These are phyloP conservation scores for Acidiella bohemica DNA, from an alignment of 495 filamentous ascomycete species.

Conservation along the genomic window DNA sequence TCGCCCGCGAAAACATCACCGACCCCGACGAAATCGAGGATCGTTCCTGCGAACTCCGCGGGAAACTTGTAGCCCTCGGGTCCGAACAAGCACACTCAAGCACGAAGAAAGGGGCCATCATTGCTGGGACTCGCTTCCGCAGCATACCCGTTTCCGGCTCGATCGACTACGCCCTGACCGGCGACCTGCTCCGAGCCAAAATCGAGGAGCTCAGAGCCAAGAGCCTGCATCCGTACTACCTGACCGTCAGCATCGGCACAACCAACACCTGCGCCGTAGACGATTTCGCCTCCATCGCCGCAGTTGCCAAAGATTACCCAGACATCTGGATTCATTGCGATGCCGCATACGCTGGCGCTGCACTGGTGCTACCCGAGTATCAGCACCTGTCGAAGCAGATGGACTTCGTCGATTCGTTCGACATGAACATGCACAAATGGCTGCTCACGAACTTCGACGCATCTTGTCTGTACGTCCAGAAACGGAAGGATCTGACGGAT, in stretches of 20 bases:
- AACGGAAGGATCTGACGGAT: constrained; percentile 58
- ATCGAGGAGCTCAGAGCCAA: constrained; percentile 48
- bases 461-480: constrained; percentile 64
- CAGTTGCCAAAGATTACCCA: constrained; percentile 47
- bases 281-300: constrained; percentile 57
- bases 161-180: constrained; percentile 61
- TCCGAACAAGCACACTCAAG: constrained; percentile 69
- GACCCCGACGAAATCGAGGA: constrained; percentile 48
- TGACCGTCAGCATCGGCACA: constrained; percentile 75
- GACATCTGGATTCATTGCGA: constrained; percentile 91
- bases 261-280: constrained; percentile 83
- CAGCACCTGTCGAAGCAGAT: constrained; percentile 54
- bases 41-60: constrained; percentile 48
- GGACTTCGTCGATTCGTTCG: constrained; percentile 65
- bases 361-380: constrained; percentile 69
- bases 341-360: constrained; percentile 83
- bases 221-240: constrained; percentile 70
- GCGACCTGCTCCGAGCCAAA: constrained; percentile 40
- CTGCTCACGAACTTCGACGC: constrained; percentile 91
- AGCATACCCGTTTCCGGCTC: constrained; percentile 46
- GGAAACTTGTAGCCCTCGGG: constrained; percentile 65
- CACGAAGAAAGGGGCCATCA: constrained; percentile 75
- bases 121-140: constrained; percentile 69
- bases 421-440: constrained; percentile 98
- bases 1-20: constrained; percentile 35